A percentile compares a stretch with the other conserved stretches of the same genome.
These are phyloP conservation scores for Dendrobium huoshanense DNA, from an alignment of 106 monocot genomes.

Conservation along the genomic window DNA sequence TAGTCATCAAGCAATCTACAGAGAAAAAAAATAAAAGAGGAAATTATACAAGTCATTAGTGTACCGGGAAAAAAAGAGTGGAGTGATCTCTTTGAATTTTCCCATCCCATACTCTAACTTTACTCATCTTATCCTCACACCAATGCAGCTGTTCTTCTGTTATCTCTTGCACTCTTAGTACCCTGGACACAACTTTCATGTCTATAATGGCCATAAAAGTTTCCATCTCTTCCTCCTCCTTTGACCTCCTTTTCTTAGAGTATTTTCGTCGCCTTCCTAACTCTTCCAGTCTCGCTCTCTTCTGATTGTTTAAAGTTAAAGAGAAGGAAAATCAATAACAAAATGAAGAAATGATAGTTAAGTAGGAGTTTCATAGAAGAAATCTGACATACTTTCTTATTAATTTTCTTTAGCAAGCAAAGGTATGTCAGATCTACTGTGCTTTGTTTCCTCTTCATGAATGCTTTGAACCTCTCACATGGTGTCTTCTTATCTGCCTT, in stretches of 20 bases:
- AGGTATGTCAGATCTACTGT: constrained; percentile 32
- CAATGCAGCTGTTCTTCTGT: constrained; percentile 76
- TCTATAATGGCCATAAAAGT: constrained; percentile 79
- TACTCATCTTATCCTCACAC: constrained; percentile 97
- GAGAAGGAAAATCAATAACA: background rate
- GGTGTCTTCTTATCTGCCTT: constrained; percentile 63
- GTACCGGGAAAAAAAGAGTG: constrained; percentile 76
- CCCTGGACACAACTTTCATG: constrained; percentile 76
- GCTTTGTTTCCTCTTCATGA: constrained; percentile 36
- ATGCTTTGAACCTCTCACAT: constrained; percentile 30
- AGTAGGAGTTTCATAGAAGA: background rate
- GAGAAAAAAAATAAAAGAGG: background rate
- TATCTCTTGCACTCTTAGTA: constrained; percentile 60
- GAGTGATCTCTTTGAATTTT: constrained; percentile 74
- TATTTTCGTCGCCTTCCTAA: constrained; percentile 38
- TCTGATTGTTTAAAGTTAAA: constrained; percentile 32
- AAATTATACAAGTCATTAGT: constrained; percentile 22
- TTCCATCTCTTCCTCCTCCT: constrained; percentile 60
- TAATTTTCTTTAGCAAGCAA: constrained; percentile 56
- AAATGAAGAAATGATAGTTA: background rate
- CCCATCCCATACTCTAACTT: constrained; percentile 58
- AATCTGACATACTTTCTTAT: constrained; percentile 43
- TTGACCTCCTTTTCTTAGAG: constrained; percentile 39
- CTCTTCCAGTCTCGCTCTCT: constrained; percentile 70
- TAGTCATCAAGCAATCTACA: constrained; percentile 42